Evolutionary conservation across 2,329 filamentous ascomycete genomes (phyloP).

Genomic region (Botrytis squamosa): DNA sequence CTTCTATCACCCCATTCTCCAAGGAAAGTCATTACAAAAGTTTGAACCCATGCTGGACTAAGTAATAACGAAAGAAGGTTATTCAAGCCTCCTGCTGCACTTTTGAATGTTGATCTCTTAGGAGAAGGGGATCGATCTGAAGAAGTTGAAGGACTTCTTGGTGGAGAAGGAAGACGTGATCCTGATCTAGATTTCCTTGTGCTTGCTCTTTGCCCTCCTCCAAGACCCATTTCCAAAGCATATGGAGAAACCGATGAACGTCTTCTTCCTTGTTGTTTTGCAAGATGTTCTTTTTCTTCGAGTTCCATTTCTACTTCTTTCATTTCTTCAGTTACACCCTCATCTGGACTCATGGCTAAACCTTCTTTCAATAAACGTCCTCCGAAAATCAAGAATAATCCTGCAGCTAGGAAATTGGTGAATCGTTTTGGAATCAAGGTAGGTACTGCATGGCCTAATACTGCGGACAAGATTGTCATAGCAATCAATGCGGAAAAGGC

Average conservation of each 20-base stretch:
- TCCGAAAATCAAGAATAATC: constrained; percentile 87
- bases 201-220: constrained; percentile 49
- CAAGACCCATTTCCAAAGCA: constrained; percentile 75
- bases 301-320: constrained; percentile 93
- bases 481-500: constrained; percentile 87
- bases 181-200: constrained; percentile 68
- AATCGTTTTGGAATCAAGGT: constrained; percentile 86
- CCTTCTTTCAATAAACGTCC: constrained; percentile 82
- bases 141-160: constrained; percentile 77
- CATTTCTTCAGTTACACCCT: constrained; percentile 96
- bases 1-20: constrained; percentile 98
- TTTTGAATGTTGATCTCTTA: constrained; percentile 45
- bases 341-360: constrained; percentile 81
- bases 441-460: constrained; percentile 89
- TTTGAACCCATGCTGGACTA: constrained; percentile 97
- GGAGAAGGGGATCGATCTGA: constrained; percentile 52
- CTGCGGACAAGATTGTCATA: constrained; percentile 93
- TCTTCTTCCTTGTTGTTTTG: constrained; percentile 63
- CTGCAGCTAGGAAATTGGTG: constrained; percentile 82
- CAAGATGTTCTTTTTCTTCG: constrained; percentile 84
- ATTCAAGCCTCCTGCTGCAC: constrained; percentile 62
- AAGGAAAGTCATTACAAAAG: constrained; percentile 97
- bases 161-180: constrained; percentile 75
- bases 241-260: constrained; percentile 72
- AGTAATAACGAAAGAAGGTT: constrained; percentile 87